Evolutionary conservation across 331 rosid species (phyloP).

Genomic region (Quercus tomentella): DNA sequence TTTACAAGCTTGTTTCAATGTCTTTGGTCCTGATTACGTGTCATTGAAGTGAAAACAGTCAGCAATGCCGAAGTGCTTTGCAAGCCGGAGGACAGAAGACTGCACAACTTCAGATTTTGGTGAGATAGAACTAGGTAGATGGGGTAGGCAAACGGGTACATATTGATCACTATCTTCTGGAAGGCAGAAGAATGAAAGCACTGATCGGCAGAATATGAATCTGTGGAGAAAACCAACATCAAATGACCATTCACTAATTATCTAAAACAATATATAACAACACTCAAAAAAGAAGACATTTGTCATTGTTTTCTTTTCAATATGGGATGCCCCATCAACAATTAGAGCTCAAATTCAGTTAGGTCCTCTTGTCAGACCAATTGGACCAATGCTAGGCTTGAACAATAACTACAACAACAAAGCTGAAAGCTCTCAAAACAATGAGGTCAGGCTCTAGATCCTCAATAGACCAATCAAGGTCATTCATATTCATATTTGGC

Average conservation of each 20-base stretch:
- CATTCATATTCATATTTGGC: neutral
- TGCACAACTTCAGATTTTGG: conserved; percentile 60
- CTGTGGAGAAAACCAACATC: conserved; percentile 38
- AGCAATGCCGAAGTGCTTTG: conserved; percentile 63
- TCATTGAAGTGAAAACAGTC: conserved; percentile 57
- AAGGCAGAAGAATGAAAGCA: conserved; percentile 52
- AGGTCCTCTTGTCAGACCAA: neutral
- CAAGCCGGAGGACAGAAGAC: conserved; percentile 68
- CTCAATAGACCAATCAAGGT: too few relatives aligned
- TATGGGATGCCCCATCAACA: neutral
- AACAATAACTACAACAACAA: neutral
- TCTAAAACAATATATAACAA: neutral
- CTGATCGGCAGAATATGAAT: conserved; percentile 90
- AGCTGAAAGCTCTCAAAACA: too few relatives aligned
- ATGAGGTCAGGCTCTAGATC: too few relatives aligned
- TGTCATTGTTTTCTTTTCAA: neutral
- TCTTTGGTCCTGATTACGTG: conserved; percentile 32
- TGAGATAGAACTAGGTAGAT: conserved; percentile 60
- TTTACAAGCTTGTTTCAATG: conserved; percentile 4
- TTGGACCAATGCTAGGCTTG: neutral
- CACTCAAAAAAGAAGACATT: conserved; percentile 12
- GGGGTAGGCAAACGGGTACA: conserved; percentile 77
- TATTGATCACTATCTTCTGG: conserved; percentile 56
- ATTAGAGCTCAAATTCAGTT: neutral
- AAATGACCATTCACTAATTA: conserved; percentile 15